Evolutionary conservation across 2,329 filamentous ascomycete species (phyloP).

Genomic region (Fusarium newnesense): DNA sequence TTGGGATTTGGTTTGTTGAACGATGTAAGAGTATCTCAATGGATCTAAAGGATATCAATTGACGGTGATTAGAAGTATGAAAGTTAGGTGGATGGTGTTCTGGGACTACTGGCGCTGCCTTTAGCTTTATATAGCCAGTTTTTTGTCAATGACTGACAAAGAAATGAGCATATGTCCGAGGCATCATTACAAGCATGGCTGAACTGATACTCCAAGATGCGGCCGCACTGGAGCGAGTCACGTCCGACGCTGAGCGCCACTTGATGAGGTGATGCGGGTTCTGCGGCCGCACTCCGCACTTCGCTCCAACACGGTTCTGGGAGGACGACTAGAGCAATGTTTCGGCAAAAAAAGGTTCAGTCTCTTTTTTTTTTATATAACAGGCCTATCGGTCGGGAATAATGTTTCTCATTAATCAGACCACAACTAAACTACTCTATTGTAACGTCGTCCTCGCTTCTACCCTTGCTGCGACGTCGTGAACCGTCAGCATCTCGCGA

Average conservation of each 20-base stretch:
- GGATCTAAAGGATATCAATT: no score
- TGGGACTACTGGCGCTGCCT: neutral
- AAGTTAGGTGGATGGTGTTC: neutral
- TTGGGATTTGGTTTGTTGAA: neutral
- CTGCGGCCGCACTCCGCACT: neutral
- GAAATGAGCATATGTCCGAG: rapidly evolving
- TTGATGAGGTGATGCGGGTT: rapidly evolving
- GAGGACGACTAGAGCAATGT: neutral
- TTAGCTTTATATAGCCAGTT: neutral
- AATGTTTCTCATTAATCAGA: rapidly evolving
- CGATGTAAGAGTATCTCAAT: no score
- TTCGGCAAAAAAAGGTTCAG: neutral
- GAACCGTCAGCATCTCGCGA: neutral
- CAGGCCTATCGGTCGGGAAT: rapidly evolving
- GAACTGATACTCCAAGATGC: rapidly evolving
- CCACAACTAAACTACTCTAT: rapidly evolving
- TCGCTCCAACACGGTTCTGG: neutral
- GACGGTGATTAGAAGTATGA: no score
- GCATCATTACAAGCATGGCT: rapidly evolving
- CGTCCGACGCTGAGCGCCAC: neutral
- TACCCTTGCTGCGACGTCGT: neutral
- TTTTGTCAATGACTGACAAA: rapidly evolving
- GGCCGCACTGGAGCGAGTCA: neutral
- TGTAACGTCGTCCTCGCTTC: neutral
- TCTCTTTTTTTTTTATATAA: rapidly evolving